A percentile compares a stretch with the other conserved stretches of the same genome.
phyloP scores from a whole-genome alignment of 148 eudicot species.

The Amaranthus palmeri region DNA sequence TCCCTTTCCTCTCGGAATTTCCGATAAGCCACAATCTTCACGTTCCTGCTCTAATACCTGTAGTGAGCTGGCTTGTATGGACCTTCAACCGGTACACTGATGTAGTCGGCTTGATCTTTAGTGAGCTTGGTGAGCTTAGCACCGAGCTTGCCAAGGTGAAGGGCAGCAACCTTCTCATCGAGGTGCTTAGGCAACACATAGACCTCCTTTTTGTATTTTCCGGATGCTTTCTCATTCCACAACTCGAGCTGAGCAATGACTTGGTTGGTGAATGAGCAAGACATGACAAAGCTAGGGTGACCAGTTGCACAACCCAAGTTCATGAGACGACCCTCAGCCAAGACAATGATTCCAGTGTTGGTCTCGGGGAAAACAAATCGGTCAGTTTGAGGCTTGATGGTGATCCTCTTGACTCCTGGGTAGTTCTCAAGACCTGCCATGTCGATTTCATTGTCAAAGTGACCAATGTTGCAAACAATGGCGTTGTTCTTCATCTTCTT shows the following conservation, averaged over 20 bases:
- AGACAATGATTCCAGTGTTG: slow-evolving; percentile 59
- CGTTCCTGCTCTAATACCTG: slow-evolving; percentile 60
- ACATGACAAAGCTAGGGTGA: slow-evolving; percentile 98
- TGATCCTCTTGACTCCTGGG: slow-evolving; percentile 87
- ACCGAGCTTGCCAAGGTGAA: slow-evolving; percentile 89
- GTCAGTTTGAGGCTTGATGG: slow-evolving; percentile 95
- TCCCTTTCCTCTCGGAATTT: neutral
- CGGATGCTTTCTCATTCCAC: slow-evolving; percentile 74
- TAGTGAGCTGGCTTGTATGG: slow-evolving; percentile 95
- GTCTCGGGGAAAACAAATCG: slow-evolving; percentile 90
- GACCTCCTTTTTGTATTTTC: slow-evolving; percentile 91
- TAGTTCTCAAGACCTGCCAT: slow-evolving; percentile 82
- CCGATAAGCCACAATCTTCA: neutral
- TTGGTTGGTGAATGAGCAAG: slow-evolving; percentile 97
- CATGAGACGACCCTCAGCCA: slow-evolving; percentile 98
- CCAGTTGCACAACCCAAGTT: slow-evolving; percentile 99
- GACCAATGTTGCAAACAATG: slow-evolving; percentile 98
- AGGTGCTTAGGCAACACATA: slow-evolving; percentile 96
- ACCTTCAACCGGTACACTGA: slow-evolving; percentile 78
- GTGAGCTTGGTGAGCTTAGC: slow-evolving; percentile 82
- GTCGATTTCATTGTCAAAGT: slow-evolving; percentile 96
- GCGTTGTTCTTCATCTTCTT: slow-evolving; percentile 98
- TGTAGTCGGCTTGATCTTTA: slow-evolving; percentile 90
- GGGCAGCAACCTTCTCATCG: slow-evolving; percentile 97
- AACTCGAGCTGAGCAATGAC: slow-evolving; percentile 96